phyloP scores from a whole-genome alignment of 257 asterid genomes.

The Knoxia roxburghii region DNA sequence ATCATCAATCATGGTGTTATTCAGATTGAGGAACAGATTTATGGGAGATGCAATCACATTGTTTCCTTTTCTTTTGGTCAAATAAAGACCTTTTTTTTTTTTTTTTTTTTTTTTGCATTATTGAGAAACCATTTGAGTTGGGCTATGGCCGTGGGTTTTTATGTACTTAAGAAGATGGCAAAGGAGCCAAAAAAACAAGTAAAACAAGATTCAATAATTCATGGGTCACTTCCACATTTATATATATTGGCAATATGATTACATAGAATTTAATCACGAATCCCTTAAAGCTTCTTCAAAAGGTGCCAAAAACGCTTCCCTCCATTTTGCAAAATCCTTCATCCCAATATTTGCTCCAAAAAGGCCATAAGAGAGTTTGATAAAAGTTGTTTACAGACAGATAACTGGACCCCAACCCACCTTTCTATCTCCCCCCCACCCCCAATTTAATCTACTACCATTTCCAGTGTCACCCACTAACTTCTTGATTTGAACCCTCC shows the following conservation, averaged over 20 bases:
- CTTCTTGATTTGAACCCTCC: not conserved
- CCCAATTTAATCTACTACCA: slow-evolving; percentile 13
- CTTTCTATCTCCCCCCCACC: not conserved
- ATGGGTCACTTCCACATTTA: slow-evolving; percentile 11
- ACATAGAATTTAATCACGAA: slow-evolving; percentile 14
- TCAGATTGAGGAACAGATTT: slow-evolving; percentile 22
- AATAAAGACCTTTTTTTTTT: slow-evolving; percentile 15
- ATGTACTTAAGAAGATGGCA: slow-evolving; percentile 24
- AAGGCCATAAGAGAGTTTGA: slow-evolving; percentile 17
- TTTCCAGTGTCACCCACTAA: slow-evolving; percentile 17
- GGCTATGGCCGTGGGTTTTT: no score
- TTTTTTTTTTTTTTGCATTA: slow-evolving; percentile 25
- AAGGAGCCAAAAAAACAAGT: not conserved
- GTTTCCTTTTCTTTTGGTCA: slow-evolving; percentile 20
- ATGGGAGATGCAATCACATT: slow-evolving; percentile 4
- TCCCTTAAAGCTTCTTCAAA: not conserved
- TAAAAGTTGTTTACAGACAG: slow-evolving; percentile 22
- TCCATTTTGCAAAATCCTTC: slow-evolving; percentile 16
- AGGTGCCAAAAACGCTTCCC: slow-evolving; percentile 3
- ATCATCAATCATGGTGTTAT: slow-evolving; percentile 21
- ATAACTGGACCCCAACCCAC: slow-evolving; percentile 11
- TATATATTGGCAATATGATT: slow-evolving; percentile 17
- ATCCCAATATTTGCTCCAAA: slow-evolving; percentile 21
- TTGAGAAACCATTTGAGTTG: slow-evolving; percentile 29
- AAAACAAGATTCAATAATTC: slow-evolving; percentile 21